phyloP scores from a whole-genome alignment of 1,284 basidiomycete species.

The Inonotus obliquus region DNA sequence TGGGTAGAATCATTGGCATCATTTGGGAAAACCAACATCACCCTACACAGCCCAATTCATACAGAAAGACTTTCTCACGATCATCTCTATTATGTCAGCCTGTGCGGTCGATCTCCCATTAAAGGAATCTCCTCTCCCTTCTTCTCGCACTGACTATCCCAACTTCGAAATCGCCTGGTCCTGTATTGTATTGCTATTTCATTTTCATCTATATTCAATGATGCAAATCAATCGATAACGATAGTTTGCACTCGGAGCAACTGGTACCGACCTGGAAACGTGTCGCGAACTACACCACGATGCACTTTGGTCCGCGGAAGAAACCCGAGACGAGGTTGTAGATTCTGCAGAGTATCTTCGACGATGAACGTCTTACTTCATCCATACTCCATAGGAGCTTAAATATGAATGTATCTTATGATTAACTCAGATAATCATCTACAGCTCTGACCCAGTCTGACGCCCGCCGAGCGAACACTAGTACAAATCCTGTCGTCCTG shows the following conservation, averaged over 20 bases:
- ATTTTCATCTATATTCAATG: neutral
- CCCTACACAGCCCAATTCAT: neutral
- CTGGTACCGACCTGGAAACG: neutral
- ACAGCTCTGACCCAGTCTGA: neutral
- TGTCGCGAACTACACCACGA: neutral
- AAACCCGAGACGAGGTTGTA: neutral
- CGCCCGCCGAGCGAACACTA: neutral
- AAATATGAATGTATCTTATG: neutral
- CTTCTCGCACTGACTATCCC: neutral
- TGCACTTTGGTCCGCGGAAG: neutral
- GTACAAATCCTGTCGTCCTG: neutral
- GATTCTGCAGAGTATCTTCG: no score
- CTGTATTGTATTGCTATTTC: neutral
- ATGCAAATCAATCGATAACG: neutral
- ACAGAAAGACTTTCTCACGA: neutral
- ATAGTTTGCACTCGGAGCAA: neutral
- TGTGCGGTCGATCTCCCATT: neutral
- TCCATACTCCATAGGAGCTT: no score
- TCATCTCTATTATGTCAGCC: neutral
- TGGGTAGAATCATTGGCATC: neutral
- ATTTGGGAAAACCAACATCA: conserved; percentile 1
- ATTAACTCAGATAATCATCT: neutral
- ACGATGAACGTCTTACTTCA: no score
- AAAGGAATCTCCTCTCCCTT: neutral
- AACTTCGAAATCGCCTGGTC: neutral